phyloP scores from a whole-genome alignment of 2,329 filamentous ascomycete genomes.

The Colletotrichum shisoi region DNA sequence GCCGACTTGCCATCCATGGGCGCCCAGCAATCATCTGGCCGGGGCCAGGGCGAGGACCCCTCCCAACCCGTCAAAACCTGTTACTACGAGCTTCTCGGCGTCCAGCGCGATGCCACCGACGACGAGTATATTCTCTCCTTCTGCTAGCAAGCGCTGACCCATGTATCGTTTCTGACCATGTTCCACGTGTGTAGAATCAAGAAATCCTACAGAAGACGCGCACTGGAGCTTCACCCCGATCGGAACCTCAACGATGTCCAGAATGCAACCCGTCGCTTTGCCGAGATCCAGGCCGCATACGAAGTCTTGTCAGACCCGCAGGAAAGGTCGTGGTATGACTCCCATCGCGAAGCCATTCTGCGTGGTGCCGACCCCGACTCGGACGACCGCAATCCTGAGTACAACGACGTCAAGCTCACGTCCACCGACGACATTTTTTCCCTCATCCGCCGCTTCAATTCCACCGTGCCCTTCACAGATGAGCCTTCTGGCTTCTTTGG shows the following conservation, averaged over 20 bases:
- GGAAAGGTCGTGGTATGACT: conserved; percentile 97
- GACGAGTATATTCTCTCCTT: conserved; percentile 71
- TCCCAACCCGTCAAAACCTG: conserved; percentile 66
- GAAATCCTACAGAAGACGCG: conserved; percentile 88
- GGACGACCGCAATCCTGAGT: conserved; percentile 64
- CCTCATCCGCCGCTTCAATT: conserved; percentile 82
- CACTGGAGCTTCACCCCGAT: conserved; percentile 92
- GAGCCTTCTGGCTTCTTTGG: conserved; percentile 84
- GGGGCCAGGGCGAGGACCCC: conserved; percentile 42
- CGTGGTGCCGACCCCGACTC: conserved; percentile 64
- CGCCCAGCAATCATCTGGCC: conserved; percentile 62
- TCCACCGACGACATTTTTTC: conserved; percentile 80
- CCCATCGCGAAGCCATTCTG: conserved; percentile 86
- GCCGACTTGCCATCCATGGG: conserved; percentile 59
- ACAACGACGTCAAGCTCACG: conserved; percentile 75
- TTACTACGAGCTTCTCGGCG: conserved; percentile 84
- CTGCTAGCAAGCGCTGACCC: neutral
- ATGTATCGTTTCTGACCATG: conserved; percentile 22
- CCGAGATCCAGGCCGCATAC: conserved; percentile 91
- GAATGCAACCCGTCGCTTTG: conserved; percentile 82
- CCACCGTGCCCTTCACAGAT: conserved; percentile 80
- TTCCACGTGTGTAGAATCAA: conserved; percentile 71
- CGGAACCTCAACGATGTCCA: conserved; percentile 89
- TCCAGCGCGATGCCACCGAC: conserved; percentile 76
- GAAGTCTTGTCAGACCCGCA: conserved; percentile 96